Evolutionary conservation across 2,329 filamentous ascomycete genomes (phyloP).

Genomic region (Ceratocystis smalleyi): DNA sequence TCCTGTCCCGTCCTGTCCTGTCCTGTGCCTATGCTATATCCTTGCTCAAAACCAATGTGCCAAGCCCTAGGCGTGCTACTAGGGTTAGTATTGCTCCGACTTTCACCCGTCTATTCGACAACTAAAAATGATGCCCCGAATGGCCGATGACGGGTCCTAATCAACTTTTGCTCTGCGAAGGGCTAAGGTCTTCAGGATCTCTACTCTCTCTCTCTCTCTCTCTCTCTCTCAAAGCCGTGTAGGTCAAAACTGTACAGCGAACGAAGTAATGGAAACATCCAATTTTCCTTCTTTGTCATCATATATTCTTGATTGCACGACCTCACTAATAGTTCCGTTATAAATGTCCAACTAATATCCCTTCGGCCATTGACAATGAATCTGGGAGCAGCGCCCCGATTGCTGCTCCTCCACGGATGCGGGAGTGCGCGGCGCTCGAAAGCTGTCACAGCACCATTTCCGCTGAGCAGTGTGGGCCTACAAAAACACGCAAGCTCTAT

Average conservation of each 20-base stretch:
- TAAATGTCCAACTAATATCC: constrained; percentile 6
- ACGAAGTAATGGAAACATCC: not conserved
- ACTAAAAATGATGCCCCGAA: not conserved
- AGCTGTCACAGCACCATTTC: not conserved
- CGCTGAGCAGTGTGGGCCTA: not conserved
- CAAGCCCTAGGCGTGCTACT: not conserved
- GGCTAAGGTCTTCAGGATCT: not conserved
- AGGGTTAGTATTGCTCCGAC: not conserved
- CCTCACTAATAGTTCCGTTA: not conserved
- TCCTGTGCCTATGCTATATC: no score
- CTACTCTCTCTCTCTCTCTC: not conserved
- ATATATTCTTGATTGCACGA: not conserved
- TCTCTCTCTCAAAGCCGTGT: not conserved
- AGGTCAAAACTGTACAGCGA: not conserved
- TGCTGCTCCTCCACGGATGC: constrained; percentile 28
- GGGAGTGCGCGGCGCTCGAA: constrained; percentile 1
- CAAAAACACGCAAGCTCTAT: not conserved
- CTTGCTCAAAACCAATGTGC: no score
- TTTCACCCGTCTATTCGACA: not conserved
- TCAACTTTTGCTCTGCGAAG: not conserved
- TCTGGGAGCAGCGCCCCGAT: constrained; percentile 34
- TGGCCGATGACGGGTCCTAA: not conserved
- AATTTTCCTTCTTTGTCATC: not conserved
- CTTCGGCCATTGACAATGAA: constrained; percentile 29
- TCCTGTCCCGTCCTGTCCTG: no score